Base-by-base conservation (phyloP, 331 rosid species). In the Arachis monticola region DNA sequence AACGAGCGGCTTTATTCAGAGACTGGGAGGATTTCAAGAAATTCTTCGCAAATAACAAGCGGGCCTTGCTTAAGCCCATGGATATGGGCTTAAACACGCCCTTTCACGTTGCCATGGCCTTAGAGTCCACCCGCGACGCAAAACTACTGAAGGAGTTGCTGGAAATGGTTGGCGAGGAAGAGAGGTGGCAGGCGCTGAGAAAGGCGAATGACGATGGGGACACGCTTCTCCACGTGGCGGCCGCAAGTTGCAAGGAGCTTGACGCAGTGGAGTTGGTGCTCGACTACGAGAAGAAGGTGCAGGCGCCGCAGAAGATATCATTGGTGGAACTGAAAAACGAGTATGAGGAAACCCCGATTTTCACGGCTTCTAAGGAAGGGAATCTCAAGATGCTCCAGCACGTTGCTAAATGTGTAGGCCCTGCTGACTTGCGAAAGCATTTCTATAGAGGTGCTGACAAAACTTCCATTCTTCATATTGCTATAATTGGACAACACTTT, bases 391-490 rank as follows among this genome's bases (percentile, higher is more conserved):
- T 69, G 61, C 32, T 69, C 12, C 60, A 52, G 27, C 78, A 64
- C 64, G 17, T 74, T 62, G 53, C 42, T 11, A 14, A 6, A 10
- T 5, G 0, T 40, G 71, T 38, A 0, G 3, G 38, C 3, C 3
- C 38, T 35, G 11, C 1, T 1, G 50, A 64, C 3, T 30, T 74
- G 2, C 40, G 11, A 0, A 0, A 5, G 27, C 71, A 74, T 52
- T 74, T 38, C 13, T 0, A 8, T 9, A 50, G 78, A 52, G 50
- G 3, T 5, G 14, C 12, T 4, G 77, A 73, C 30, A 7, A 8
- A 12, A 40, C 10, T 11, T 44, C 78, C 13, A 74, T 74, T 52
- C 70, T 74, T 63, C 78, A 74, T 38, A 2, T 10, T 11, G 70
- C 70, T 40, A 40, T 74, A 0, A 17, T 62, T 14, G 42, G 45